Conservation (phyloP, 805 yeast genomes). For the Huiozyma sinensis region DNA sequence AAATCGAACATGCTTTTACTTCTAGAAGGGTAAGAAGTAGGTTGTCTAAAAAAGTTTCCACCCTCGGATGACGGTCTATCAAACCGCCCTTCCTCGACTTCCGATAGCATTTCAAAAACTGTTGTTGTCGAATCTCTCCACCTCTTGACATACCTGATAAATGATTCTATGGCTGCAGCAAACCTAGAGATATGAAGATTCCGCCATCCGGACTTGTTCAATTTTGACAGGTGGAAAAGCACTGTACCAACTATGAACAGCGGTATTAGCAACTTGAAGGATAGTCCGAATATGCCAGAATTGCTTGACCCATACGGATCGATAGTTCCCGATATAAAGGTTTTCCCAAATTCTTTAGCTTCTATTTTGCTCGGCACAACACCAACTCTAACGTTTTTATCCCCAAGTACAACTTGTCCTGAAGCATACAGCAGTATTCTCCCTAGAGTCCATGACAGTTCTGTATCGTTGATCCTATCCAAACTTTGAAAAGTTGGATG, state of each 20-base stretch:
- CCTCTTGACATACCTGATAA: no score
- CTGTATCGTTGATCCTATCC: conserved; percentile 68
- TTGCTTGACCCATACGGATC: neutral
- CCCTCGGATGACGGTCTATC: no score
- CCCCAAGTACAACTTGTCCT: conserved; percentile 37
- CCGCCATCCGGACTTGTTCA: neutral
- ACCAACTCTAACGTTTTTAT: conserved; percentile 14
- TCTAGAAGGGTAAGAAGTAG: conserved; percentile 1
- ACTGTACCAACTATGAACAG: neutral
- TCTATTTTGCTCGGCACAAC: conserved; percentile 19
- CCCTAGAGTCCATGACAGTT: conserved; percentile 93
- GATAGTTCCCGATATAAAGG: conserved; percentile 19
- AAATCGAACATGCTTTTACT: conserved; percentile 25
- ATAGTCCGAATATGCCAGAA: neutral
- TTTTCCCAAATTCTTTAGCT: conserved; percentile 11
- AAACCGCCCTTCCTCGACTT: no score
- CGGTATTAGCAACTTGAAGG: neutral
- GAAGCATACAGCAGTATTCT: conserved; percentile 76
- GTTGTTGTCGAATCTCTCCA: no score
- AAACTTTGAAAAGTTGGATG: conserved; percentile 74
- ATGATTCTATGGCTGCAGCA: no score
- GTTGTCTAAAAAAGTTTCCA: no score
- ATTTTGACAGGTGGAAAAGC: neutral
- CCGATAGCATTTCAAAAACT: no score
- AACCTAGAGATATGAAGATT: neutral